A percentile compares a stretch with the other conserved stretches of the same genome.
These are phyloP conservation scores for Tolypocladium paradoxum DNA, from an alignment of 2,329 filamentous ascomycete genomes.

Conservation along the genomic window DNA sequence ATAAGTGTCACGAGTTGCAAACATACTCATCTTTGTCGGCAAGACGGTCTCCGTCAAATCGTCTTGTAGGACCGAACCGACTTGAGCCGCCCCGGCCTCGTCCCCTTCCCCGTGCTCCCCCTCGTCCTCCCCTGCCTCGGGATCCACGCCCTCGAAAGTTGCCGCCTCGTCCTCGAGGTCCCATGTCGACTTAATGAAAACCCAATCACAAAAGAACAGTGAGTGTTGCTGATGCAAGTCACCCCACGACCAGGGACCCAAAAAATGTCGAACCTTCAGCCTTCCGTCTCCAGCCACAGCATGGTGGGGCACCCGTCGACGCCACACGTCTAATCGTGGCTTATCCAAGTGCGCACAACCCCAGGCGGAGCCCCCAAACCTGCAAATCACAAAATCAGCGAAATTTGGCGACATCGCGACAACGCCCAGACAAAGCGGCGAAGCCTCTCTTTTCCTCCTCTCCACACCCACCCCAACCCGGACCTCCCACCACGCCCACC, in stretches of 20 bases:
- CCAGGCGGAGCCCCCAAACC: constrained; percentile 28
- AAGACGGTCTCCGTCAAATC: constrained; percentile 23
- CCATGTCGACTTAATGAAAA: constrained; percentile 17
- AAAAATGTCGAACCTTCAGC: constrained; percentile 12
- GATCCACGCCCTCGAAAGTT: constrained; percentile 20
- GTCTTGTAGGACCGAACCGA: constrained; percentile 24
- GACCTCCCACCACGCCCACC: constrained; percentile 10
- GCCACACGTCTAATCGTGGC: constrained; percentile 26
- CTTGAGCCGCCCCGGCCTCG: constrained; percentile 20
- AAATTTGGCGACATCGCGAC: constrained; percentile 27
- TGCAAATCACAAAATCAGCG: constrained; percentile 32
- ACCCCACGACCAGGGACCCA: background rate
- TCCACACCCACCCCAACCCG: constrained; percentile 9
- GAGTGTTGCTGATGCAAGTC: background rate
- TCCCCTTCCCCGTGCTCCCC: constrained; percentile 13
- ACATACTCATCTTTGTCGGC: constrained; percentile 27
- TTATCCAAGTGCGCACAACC: constrained; percentile 49
- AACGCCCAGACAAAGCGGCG: constrained; percentile 13
- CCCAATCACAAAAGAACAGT: background rate
- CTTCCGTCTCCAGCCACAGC: constrained; percentile 24
- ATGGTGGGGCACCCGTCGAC: constrained; percentile 17
- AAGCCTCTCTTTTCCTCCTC: constrained; percentile 8
- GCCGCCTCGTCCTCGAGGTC: constrained; percentile 22
- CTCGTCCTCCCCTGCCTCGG: constrained; percentile 11
- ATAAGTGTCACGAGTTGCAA: background rate